phyloP scores from a whole-genome alignment of 2,329 filamentous ascomycete genomes.

The Pezicula neosporulosa region DNA sequence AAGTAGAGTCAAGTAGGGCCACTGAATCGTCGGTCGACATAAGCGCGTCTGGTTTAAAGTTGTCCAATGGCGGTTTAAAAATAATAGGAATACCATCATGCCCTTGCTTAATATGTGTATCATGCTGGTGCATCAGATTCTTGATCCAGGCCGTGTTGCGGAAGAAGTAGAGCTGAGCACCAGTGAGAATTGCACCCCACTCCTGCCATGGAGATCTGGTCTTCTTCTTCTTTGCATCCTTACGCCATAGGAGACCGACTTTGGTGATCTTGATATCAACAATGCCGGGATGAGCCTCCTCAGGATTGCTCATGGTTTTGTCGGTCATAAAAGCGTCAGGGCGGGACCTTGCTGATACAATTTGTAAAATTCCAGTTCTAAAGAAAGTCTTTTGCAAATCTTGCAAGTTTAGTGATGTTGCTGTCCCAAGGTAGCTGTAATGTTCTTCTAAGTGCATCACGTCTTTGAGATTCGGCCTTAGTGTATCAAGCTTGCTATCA shows the following conservation, averaged over 20 bases:
- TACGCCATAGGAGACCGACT: conserved; percentile 91
- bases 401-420: conserved; percentile 71
- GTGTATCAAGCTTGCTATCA: conserved; percentile 77
- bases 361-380: conserved; percentile 87
- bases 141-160: conserved; percentile 92
- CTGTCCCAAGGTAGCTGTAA: conserved; percentile 82
- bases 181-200: conserved; percentile 94
- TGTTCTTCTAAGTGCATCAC: conserved; percentile 89
- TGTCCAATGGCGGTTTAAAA: conserved; percentile 84
- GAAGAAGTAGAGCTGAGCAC: conserved; percentile 97
- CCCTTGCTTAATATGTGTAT: conserved; percentile 74
- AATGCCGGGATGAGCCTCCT: conserved; percentile 84
- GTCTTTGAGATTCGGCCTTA: conserved; percentile 87
- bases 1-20: conserved; percentile 78
- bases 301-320: conserved; percentile 77
- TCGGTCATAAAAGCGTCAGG: conserved; percentile 95
- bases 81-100: conserved; percentile 74
- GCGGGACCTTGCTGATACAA: conserved; percentile 87
- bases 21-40: conserved; percentile 94
- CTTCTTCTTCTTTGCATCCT: conserved; percentile 90
- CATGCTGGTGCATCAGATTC: conserved; percentile 82
- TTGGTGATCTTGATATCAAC: conserved; percentile 98
- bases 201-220: conserved; percentile 96
- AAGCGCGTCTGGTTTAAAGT: conserved; percentile 90
- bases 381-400: conserved; percentile 87